Evolutionary conservation across 2,329 filamentous ascomycete genomes (phyloP), one percentile per base, ranked within the genome.

Genomic region (Alternaria sp.): DNA sequence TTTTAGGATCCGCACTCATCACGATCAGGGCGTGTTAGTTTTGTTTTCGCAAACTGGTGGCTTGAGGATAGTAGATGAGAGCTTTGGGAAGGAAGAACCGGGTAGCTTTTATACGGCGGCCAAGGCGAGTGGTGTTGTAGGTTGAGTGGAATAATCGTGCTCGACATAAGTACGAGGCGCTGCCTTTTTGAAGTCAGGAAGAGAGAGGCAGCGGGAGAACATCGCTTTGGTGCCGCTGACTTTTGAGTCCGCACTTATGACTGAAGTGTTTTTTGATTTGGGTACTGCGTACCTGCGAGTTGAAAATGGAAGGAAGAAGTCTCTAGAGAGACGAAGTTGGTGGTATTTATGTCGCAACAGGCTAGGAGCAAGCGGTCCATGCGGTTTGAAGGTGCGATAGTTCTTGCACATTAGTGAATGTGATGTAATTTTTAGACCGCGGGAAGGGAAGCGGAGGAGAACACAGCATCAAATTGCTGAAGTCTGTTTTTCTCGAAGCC

Each of bases 161-260:
- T 36, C 3, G 13, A 15, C 30, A 15, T 36, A 4, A 36, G 3
- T 0, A 30, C 5, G 0, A 13, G 2, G 5, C 30, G 9, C 3
- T 36, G 30, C 0, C 13, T 0, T 36, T 36, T n/a, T 9, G 32
- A n/a, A 15, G 7, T 5, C 1, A 0, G 4, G 0, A 9, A 36
- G 32, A 36, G 15, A 2, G 32, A 36, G 7, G 2, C 32, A 36
- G 15, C 7, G 8, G 8, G 32, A 36, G 32, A 36, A 36, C 32
- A n/a, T n/a, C n/a, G n/a, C n/a, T n/a, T n/a, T n/a, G n/a, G 13
- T 30, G 28, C 0, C 2, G 2, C 0, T 30, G 5, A 5, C 0
- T 32, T 36, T 36, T n/a, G 4, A 4, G 13, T n/a, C 4, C 13
- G 1, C 15, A n/a, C 32, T 36, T 12, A 32, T 30, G 28, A 11